Evolutionary conservation across 2,329 filamentous ascomycete genomes (phyloP), one percentile per base, ranked within the genome.

Genomic region (Didymella glomerata): DNA sequence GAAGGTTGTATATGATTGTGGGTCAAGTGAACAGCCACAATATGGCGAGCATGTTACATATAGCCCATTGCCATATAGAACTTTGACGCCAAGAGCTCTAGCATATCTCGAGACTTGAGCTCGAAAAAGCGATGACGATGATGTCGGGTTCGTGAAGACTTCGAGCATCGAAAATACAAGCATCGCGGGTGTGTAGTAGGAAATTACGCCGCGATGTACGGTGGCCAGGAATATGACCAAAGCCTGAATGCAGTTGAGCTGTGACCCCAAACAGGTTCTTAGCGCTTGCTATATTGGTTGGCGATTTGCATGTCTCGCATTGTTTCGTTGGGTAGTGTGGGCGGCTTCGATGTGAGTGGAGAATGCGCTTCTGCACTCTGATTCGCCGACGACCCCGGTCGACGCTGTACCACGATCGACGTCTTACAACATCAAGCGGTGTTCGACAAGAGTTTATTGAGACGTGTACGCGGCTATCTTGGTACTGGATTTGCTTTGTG

Each of bases 271-370:
- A 32, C 13, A 9, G 27, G 27, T 3, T 2, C 7, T 67, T 68
- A 68, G 68, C 67, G 67, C 64, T 63, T 50, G 40, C 27, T 53
- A 34, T 44, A 60, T 55, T 55, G 48, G 24, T 47, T 60, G 47
- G 56, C 46, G 49, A 57, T 54, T 42, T 55, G 25, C 44, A 40
- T 54, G 53, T 65, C 52, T 57, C 46, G 53, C 40, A 40, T 52
- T 59, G 57, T 64, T 66, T 63, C 67, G 68, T 70, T 68, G 68
- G 62, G 64, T 63, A 62, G 66, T 63, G 62, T 67, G 54, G 66
- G 70, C 69, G 69, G 69, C 68, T 71, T 73, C 56, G 45, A 25
- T 34, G 45, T 47, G 45, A 58, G 63, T 58, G 53, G 62, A 54
- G 46, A 65, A 62, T 57, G 57, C 55, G 46, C 54, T 67, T 69